Conservation (phyloP, 495 filamentous ascomycete genomes). For the Terfezia boudieri region DNA sequence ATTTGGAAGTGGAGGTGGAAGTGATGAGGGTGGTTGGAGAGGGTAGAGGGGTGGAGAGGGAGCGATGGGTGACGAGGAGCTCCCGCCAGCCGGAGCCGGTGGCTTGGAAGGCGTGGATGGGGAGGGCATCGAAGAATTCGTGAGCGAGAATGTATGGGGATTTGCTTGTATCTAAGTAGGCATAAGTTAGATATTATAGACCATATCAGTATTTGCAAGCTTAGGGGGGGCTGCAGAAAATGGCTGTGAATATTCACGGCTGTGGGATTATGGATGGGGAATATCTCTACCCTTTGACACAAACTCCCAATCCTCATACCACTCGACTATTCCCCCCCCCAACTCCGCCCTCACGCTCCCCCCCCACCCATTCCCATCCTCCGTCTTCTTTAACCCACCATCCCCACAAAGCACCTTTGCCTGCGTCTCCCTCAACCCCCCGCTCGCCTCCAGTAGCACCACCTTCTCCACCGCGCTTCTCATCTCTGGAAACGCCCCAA, state of each 20-base stretch:
- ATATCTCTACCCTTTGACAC: constrained; percentile 28
- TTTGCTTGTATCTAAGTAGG: constrained; percentile 21
- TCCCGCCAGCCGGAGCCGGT: constrained; percentile 26
- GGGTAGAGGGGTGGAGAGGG: constrained; percentile 1
- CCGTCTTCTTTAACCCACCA: constrained; percentile 38
- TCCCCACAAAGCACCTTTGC: constrained; percentile 64
- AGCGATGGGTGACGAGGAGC: constrained; percentile 16
- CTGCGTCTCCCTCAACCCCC: constrained; percentile 50
- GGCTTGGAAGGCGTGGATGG: constrained; percentile 84
- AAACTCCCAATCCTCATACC: constrained; percentile 73
- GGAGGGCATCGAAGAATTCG: constrained; percentile 97
- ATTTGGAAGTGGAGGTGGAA: constrained; percentile 21
- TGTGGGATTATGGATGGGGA: not conserved
- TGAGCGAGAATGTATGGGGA: constrained; percentile 87
- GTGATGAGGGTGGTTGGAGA: constrained; percentile 20
- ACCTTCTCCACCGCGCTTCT: constrained; percentile 46
- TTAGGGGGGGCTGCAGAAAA: not conserved
- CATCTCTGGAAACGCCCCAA: constrained; percentile 9
- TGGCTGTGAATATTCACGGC: not conserved
- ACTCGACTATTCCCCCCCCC: constrained; percentile 36
- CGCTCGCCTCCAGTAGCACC: constrained; percentile 79
- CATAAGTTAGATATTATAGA: constrained; percentile 21
- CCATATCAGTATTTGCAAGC: not conserved
- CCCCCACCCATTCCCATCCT: constrained; percentile 57
- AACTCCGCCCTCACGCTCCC: constrained; percentile 23